These are phyloP conservation scores for Orbilia blumenaviensis DNA, from an alignment of 2,329 filamentous ascomycete genomes.

Conservation along the genomic window DNA sequence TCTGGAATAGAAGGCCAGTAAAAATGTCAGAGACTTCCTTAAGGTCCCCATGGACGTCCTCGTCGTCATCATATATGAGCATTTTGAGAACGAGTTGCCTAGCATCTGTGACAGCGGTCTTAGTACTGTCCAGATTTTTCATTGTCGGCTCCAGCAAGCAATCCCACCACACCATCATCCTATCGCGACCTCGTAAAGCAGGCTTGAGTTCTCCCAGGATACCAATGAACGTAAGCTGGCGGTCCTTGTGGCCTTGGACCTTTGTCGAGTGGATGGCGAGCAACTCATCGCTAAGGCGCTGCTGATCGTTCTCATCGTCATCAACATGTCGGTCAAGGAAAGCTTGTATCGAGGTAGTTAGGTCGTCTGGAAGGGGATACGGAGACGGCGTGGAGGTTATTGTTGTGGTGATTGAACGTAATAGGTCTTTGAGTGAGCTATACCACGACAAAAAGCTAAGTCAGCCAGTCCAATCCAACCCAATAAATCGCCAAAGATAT, in stretches of 20 bases:
- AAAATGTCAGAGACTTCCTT: constrained; percentile 65
- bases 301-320: constrained; percentile 74
- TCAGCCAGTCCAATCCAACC: constrained; percentile 9
- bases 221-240: constrained; percentile 74
- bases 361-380: constrained; percentile 72
- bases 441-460: not conserved
- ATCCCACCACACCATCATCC: constrained; percentile 77
- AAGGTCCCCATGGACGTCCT: constrained; percentile 61
- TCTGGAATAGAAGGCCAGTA: constrained; percentile 67
- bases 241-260: constrained; percentile 68
- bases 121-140: constrained; percentile 70
- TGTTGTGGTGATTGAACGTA: constrained; percentile 63
- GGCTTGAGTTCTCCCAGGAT: constrained; percentile 73
- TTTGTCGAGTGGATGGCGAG: constrained; percentile 72
- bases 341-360: constrained; percentile 70
- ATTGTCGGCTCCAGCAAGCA: constrained; percentile 69
- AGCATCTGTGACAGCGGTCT: constrained; percentile 71
- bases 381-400: constrained; percentile 62
- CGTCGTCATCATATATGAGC: constrained; percentile 68
- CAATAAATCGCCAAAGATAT: constrained; percentile 10
- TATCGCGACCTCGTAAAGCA: constrained; percentile 70
- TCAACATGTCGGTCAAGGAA: constrained; percentile 75
- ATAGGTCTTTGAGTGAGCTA: constrained; percentile 65
- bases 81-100: constrained; percentile 72
- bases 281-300: constrained; percentile 78